Evolutionary conservation across 805 yeast species (phyloP).

Genomic region (Teunomyces lycoperdinae): DNA sequence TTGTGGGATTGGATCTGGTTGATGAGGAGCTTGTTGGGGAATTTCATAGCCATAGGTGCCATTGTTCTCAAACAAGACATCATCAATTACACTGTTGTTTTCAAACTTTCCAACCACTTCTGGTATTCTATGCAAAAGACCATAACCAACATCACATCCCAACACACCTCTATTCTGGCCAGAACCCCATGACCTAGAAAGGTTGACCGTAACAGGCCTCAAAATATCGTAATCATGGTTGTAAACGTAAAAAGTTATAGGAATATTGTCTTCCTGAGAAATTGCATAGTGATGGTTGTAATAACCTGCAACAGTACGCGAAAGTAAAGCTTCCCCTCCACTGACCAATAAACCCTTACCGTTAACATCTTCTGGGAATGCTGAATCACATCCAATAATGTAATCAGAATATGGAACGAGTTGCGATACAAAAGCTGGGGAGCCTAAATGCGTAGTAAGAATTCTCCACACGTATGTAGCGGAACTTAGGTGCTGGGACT

Average conservation of each 20-base stretch:
- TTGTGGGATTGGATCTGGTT: constrained; percentile 10
- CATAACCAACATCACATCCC: constrained; percentile 96
- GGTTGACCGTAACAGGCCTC: constrained; percentile 78
- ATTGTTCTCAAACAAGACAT: constrained; percentile 30
- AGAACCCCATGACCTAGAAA: constrained; percentile 64
- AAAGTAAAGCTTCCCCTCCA: constrained; percentile 82
- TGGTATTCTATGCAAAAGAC: constrained; percentile 83
- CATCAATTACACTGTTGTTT: constrained; percentile 27
- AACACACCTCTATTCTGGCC: constrained; percentile 66
- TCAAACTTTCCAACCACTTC: constrained; percentile 55
- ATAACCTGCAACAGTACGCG: constrained; percentile 60
- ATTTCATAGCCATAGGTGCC: constrained; percentile 16
- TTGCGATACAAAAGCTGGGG: constrained; percentile 84
- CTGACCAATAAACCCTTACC: constrained; percentile 68
- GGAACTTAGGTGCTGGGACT: constrained; percentile 71
- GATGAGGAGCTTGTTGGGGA: constrained; percentile 7
- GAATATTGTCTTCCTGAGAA: constrained; percentile 33
- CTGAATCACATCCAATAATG: constrained; percentile 64
- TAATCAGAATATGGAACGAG: constrained; percentile 84
- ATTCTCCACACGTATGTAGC: constrained; percentile 89
- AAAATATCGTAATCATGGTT: constrained; percentile 84
- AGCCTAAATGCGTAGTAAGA: constrained; percentile 62
- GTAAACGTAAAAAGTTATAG: constrained; percentile 58
- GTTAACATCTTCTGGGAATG: constrained; percentile 55
- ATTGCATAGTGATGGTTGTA: constrained; percentile 44